Evolutionary conservation across 345 rosid genomes (phyloP).

Genomic region (Citrus trifoliata): DNA sequence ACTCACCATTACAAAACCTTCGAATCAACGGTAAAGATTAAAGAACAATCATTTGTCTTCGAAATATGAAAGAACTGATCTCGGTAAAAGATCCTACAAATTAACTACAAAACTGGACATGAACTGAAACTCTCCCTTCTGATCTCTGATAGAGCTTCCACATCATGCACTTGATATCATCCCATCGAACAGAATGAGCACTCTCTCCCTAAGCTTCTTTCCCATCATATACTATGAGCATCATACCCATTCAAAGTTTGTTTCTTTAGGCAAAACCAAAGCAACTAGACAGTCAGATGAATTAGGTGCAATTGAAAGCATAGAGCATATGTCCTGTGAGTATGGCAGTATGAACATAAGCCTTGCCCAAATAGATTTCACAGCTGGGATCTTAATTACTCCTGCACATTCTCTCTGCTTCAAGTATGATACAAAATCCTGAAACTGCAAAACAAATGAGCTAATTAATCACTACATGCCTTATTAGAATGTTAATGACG

Average conservation of each 20-base stretch:
- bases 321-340: conserved; percentile 68
- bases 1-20: background rate
- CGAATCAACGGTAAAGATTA: background rate
- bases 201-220: background rate
- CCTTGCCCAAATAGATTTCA: conserved; percentile 80
- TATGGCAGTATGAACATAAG: conserved; percentile 87
- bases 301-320: conserved; percentile 60
- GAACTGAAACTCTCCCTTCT: background rate
- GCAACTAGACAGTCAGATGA: conserved; percentile 66
- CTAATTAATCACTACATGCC: background rate
- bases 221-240: background rate
- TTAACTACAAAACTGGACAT: background rate
- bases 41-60: background rate
- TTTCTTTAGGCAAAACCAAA: conserved; percentile 85
- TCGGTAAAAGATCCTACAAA: background rate
- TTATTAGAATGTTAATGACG: background rate
- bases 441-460: conserved; percentile 51
- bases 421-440: conserved; percentile 86
- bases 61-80: background rate
- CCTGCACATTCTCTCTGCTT: conserved; percentile 97
- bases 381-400: conserved; percentile 87
- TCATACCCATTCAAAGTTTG: conserved; percentile 69
- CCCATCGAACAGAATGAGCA: background rate
- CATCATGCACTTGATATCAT: background rate
- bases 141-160: background rate